Conservation (phyloP, 805 yeast species). For the Lachancea lanzarotensis region DNA sequence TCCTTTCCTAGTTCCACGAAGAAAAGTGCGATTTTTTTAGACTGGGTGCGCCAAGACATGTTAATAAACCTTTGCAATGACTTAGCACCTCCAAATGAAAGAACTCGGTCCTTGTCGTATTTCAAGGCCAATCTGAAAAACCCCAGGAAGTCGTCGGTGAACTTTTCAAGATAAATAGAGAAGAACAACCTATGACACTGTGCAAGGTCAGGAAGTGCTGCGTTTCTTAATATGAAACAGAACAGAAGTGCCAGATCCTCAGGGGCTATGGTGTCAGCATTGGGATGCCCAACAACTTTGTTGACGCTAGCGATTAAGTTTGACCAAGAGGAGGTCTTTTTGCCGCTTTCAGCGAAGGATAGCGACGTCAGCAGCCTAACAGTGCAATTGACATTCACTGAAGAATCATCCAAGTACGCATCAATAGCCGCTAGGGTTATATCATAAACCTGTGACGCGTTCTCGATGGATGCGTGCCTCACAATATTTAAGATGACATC, state of each 20-base stretch:
- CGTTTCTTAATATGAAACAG: constrained; percentile 48
- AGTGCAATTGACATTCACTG: constrained; percentile 22
- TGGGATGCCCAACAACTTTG: constrained; percentile 10
- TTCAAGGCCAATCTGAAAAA: constrained; percentile 33
- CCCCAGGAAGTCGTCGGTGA: constrained; percentile 44
- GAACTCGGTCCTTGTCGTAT: constrained; percentile 39
- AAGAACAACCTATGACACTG: constrained; percentile 41
- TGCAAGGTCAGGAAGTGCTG: constrained; percentile 43
- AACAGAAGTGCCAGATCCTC: constrained; percentile 40
- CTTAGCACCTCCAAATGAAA: constrained; percentile 37
- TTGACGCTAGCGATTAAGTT: constrained; percentile 11
- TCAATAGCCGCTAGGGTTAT: constrained; percentile 24
- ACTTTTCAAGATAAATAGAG: constrained; percentile 34
- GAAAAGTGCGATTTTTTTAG: constrained; percentile 38
- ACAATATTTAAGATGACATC: constrained; percentile 53
- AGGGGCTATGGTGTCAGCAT: constrained; percentile 10
- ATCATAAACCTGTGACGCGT: constrained; percentile 41
- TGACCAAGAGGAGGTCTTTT: constrained; percentile 51
- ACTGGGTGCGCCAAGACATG: constrained; percentile 34
- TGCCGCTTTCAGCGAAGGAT: constrained; percentile 66
- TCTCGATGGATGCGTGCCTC: constrained; percentile 45
- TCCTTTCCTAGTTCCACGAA: constrained; percentile 34
- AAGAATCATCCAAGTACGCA: constrained; percentile 11
- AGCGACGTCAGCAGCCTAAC: constrained; percentile 42
- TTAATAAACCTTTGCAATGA: constrained; percentile 46